phyloP scores from a whole-genome alignment of 768 basidiomycete species.

The Leccinum ochraceum region DNA sequence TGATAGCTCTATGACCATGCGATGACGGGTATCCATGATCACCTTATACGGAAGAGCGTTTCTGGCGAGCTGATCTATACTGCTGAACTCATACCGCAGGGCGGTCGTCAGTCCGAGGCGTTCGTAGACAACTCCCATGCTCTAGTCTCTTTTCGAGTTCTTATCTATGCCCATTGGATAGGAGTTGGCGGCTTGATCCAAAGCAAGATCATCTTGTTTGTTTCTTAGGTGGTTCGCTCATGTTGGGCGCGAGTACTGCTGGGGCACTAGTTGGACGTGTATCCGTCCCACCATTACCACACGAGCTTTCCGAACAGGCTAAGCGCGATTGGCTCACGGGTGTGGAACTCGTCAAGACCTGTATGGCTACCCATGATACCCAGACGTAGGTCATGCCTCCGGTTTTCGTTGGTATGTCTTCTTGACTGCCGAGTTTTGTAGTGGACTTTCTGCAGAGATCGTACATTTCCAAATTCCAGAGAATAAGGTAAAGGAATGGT shows the following conservation, averaged over 20 bases:
- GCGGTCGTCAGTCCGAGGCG: slow-evolving; percentile 33
- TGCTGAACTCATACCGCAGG: slow-evolving; percentile 73
- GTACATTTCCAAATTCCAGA: slow-evolving; percentile 76
- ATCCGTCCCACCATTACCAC: slow-evolving; percentile 66
- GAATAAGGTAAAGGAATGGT: slow-evolving; percentile 50
- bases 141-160: slow-evolving; percentile 4
- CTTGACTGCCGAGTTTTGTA: slow-evolving; percentile 27
- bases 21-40: slow-evolving; percentile 72
- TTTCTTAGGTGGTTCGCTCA: slow-evolving; percentile 89
- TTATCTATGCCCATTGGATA: slow-evolving; percentile 29
- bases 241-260: slow-evolving; percentile 80
- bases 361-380: slow-evolving; percentile 83
- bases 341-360: slow-evolving; percentile 80
- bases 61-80: slow-evolving; percentile 71
- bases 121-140: slow-evolving; percentile 25
- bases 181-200: slow-evolving; percentile 72
- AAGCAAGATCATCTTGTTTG: slow-evolving; percentile 98
- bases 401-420: background rate
- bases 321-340: slow-evolving; percentile 83
- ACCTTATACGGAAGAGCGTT: slow-evolving; percentile 54
- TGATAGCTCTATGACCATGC: slow-evolving; percentile 87
- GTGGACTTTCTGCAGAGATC: slow-evolving; percentile 87
- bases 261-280: slow-evolving; percentile 55
- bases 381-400: slow-evolving; percentile 57
- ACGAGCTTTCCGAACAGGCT: slow-evolving; percentile 61